Percentiles rank a stretch among this genome's conserved stretches.
Conservation (phyloP, 345 rosid species). For the Reutealis trisperma region DNA sequence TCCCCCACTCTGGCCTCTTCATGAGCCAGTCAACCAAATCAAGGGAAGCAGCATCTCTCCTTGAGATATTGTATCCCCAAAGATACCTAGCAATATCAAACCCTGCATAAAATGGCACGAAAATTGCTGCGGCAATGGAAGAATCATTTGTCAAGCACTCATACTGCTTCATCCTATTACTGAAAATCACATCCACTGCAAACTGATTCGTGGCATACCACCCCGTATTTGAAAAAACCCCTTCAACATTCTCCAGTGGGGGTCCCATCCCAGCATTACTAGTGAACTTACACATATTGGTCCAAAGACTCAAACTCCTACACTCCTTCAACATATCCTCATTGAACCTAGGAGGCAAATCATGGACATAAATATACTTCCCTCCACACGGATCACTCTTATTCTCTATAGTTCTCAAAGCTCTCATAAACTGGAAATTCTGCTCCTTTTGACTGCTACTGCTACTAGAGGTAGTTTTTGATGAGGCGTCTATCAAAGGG, state of each 20-base stretch:
- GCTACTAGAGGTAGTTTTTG: conserved; percentile 1
- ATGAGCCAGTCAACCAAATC: conserved; percentile 84
- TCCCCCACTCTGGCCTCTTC: conserved; percentile 85
- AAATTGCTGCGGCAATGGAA: conserved; percentile 78
- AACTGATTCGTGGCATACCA: conserved; percentile 94
- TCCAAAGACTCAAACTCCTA: conserved; percentile 81
- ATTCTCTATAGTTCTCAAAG: conserved; percentile 70
- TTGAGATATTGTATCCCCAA: conserved; percentile 79
- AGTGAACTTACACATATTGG: conserved; percentile 88
- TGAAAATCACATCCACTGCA: conserved; percentile 83
- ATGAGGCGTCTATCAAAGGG: background rate
- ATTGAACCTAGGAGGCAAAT: conserved; percentile 75
- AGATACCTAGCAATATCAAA: conserved; percentile 78
- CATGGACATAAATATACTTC: conserved; percentile 75
- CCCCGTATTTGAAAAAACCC: conserved; percentile 74
- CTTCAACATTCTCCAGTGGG: conserved; percentile 72
- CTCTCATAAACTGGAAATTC: conserved; percentile 56
- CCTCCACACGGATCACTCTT: conserved; percentile 86
- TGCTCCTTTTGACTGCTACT: conserved; percentile 15
- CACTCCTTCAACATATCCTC: conserved; percentile 87
- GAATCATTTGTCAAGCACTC: conserved; percentile 81
- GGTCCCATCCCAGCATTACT: conserved; percentile 83
- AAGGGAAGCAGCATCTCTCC: conserved; percentile 79
- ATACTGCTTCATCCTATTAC: conserved; percentile 84
- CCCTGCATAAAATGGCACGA: conserved; percentile 90